Evolutionary conservation across 1,284 basidiomycete genomes (phyloP).

Genomic region (Agaricales sp.): DNA sequence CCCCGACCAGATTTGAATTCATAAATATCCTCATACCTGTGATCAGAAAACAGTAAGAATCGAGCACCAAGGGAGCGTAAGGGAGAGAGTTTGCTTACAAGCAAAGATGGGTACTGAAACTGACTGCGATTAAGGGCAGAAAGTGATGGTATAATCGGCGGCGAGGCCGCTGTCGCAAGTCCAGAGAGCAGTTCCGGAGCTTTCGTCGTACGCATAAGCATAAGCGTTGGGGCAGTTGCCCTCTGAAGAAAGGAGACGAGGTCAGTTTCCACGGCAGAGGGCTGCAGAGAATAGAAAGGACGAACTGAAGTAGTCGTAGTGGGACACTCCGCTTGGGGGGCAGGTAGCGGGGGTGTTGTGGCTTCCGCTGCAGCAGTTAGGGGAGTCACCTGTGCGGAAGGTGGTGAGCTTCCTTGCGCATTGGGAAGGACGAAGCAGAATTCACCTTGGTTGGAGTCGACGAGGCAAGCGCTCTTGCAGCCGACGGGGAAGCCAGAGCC

Average conservation of each 20-base stretch:
- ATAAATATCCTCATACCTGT: no score
- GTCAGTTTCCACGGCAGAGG: background rate
- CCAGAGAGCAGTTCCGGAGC: constrained; percentile 27
- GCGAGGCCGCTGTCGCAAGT: constrained; percentile 19
- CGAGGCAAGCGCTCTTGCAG: constrained; percentile 48
- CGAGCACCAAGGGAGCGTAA: no score
- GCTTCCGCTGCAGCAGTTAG: constrained; percentile 46
- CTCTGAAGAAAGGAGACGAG: constrained; percentile 18
- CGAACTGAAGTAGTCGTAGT: constrained; percentile 38
- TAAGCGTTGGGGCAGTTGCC: constrained; percentile 30
- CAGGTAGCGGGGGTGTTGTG: constrained; percentile 34
- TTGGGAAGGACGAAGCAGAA: no score
- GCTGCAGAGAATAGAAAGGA: constrained; percentile 6
- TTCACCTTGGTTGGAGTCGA: constrained; percentile 42
- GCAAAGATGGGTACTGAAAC: no score
- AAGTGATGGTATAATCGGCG: constrained; percentile 29
- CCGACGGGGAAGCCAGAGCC: constrained; percentile 40
- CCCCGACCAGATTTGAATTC: no score
- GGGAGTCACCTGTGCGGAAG: constrained; percentile 33
- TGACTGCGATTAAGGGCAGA: constrained; percentile 28
- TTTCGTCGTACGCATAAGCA: constrained; percentile 37
- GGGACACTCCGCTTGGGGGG: constrained; percentile 27
- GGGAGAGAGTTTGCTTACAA: no score
- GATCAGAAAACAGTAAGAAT: no score
- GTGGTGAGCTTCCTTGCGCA: background rate